Evolutionary conservation across 768 basidiomycete species (phyloP), one percentile per base, ranked within the genome.

Genomic region (Tricholoma saponaceum): DNA sequence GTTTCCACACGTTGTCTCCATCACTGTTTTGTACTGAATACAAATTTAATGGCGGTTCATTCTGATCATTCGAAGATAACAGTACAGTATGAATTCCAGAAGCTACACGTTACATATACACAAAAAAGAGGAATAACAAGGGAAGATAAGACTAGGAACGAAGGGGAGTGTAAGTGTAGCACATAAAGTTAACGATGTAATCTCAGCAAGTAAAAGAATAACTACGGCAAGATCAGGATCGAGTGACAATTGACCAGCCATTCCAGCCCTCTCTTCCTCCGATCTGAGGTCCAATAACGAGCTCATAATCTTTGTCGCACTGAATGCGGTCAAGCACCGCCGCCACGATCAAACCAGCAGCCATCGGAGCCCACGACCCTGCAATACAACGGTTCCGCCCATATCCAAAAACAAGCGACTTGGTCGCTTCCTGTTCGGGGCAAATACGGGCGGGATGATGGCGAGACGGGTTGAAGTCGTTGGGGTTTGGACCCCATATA

Each of bases 311-410:
- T 3, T 66, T 60, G 1, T 65, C 70, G 25, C 72, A 65, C 51
- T 55, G 52, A 12, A 78, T 41, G 10, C 65, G 67, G 22, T 76
- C 71, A 3, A 83, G 55, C 4, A 83, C 58, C 12, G 71, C 74
- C 0, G 75, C 79, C 3, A 74, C 73, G 26, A 86, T 71, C 1
- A 83, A 58, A 0, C 73, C 84, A 2, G 77, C 79, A 0, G 81
- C 79, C 51, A 79, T 73, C 1, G 82, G 78, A 5, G 81, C 84
- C 76, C 83, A 83, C 3, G 65, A 68, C 16, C 64, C 63, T 0
- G 79, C 84, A 7, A 79, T 71, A 51, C 83, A 84, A n/a, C 69
- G 62, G 52, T 84, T 61, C 10, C 69, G 69, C 1, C 81, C 81
- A 51, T 66, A 61, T 1, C 85, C 85, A 61, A 87, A 87, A 0